Base-by-base conservation (phyloP, 1,139 yeast species). In the Hanseniaspora sp. region DNA sequence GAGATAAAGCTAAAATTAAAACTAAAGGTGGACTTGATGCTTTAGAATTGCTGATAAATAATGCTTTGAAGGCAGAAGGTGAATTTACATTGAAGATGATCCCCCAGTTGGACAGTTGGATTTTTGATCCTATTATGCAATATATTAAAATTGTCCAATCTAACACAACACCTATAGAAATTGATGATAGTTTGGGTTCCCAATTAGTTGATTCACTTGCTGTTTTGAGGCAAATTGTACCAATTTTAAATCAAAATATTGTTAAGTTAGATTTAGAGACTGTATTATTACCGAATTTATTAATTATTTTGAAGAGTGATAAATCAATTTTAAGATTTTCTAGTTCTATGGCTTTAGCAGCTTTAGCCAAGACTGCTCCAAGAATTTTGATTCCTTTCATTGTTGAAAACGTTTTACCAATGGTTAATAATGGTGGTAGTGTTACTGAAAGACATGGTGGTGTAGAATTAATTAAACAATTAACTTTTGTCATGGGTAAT, bases 401-500 rank as follows among this genome's bases (percentile, higher is more conserved):
- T 58, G 92, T 94, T n/a, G 82, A 83, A 59, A 72, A 77, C 11
- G 75, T 92, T 1, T 70, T 94, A 44, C 96, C 97, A 1, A 75
- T 86, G 77, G 72, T 92, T 62, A 81, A 81, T 60, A 87, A 84
- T 67, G 87, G 94, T 0, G 80, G 86, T n/a, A 79, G 78, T 42
- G 70, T 82, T n/a, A 75, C 71, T 44, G 83, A 83, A 59, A 78
- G 98, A 59, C 96, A 92, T 69, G 98, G 99, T 63, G 92, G 95
- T 5, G 83, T 88, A 56, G 99, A 94, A 69, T 79, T 95, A 33
- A 77, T 92, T 8, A 88, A 87, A 66, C 96, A 92, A 65, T 73
- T 92, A 54, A 80, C 95, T 1, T 74, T 76, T 29, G 77, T 86
- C 1, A 87, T 94, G 96, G 96, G 95, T 1, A 75, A 87, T 5